Base-by-base conservation (phyloP, 441 rosid species). In the Arabidopsis hybrid region DNA sequence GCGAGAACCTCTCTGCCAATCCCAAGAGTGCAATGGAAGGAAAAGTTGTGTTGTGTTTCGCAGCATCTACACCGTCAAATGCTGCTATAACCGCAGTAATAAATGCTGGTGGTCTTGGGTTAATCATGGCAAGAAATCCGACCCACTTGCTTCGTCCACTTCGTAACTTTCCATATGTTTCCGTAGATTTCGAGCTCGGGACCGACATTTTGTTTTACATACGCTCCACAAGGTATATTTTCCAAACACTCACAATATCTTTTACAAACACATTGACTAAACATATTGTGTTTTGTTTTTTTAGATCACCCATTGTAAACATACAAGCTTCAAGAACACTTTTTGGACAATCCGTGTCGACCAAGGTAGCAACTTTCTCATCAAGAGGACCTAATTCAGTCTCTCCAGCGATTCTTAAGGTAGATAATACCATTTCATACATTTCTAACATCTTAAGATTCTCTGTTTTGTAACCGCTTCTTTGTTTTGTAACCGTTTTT, bases 151-250 rank as follows among this genome's bases (percentile, higher is more conserved):
- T 83, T 5, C 18, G 61, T 43, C 83, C 80, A 0, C 77, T 83
- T 68, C 69, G 45, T 21, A 52, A 63, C 65, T 81, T 87, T 64
- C 86, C 89, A 0, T 84, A 83, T 46, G 60, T 86, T 12, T 81
- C 78, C 56, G 87, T 85, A 32, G 86, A 84, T 73, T 85, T 81
- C 13, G 89, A 84, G 76, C 62, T 79, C 7, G 88, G 89, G 52
- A 81, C 89, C 32, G 82, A 61, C 51, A 84, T 86, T 56, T 75
- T 86, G 12, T 78, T 68, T n/a, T 88, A 86, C 75, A 74, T 88
- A 60, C 85, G 88, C 4, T 77, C 86, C 8, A 72, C 84, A 31
- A 62, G 50, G 81, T 72, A 72, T 31, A 16, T 32, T 7, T 34
- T 1, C 55, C 0, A 21, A 11, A 52, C 1, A 1, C 4, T 52